phyloP scores from a whole-genome alignment of 2,329 filamentous ascomycete species.

The Macroventuria anomochaeta region DNA sequence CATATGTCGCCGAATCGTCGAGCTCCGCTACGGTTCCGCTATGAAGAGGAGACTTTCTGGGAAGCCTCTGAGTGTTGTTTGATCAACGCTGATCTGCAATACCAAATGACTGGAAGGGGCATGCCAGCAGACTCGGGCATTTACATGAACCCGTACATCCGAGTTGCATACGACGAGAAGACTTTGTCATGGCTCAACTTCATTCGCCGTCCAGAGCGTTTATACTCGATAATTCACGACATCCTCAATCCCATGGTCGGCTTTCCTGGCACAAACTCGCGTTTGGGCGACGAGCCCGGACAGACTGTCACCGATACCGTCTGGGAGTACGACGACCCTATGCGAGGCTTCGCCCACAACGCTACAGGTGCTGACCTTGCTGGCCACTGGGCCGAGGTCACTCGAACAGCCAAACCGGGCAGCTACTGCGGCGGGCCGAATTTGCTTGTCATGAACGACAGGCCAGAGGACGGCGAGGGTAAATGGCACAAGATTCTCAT shows the following conservation, averaged over 20 bases:
- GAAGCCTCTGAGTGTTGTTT: slow-evolving; percentile 58
- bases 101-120: slow-evolving; percentile 45
- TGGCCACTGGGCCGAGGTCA: slow-evolving; percentile 46
- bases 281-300: slow-evolving; percentile 66
- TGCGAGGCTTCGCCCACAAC: slow-evolving; percentile 30
- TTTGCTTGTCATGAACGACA: slow-evolving; percentile 57
- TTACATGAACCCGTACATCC: slow-evolving; percentile 77
- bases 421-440: slow-evolving; percentile 64
- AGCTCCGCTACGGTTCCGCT: slow-evolving; percentile 54
- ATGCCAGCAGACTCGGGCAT: slow-evolving; percentile 61
- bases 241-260: slow-evolving; percentile 63
- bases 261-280: slow-evolving; percentile 66
- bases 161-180: slow-evolving; percentile 69
- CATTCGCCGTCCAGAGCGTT: slow-evolving; percentile 68
- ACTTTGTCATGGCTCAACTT: slow-evolving; percentile 66
- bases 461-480: slow-evolving; percentile 37
- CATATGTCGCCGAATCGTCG: slow-evolving; percentile 23
- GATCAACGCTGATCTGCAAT: slow-evolving; percentile 54
- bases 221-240: slow-evolving; percentile 66
- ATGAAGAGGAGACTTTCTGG: slow-evolving; percentile 53
- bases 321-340: slow-evolving; percentile 55
- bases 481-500: slow-evolving; percentile 43
- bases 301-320: slow-evolving; percentile 59
- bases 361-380: slow-evolving; percentile 32
- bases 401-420: slow-evolving; percentile 57